Base-by-base conservation (phyloP, 2,329 filamentous ascomycete genomes). In the Xylariaceae sp. region DNA sequence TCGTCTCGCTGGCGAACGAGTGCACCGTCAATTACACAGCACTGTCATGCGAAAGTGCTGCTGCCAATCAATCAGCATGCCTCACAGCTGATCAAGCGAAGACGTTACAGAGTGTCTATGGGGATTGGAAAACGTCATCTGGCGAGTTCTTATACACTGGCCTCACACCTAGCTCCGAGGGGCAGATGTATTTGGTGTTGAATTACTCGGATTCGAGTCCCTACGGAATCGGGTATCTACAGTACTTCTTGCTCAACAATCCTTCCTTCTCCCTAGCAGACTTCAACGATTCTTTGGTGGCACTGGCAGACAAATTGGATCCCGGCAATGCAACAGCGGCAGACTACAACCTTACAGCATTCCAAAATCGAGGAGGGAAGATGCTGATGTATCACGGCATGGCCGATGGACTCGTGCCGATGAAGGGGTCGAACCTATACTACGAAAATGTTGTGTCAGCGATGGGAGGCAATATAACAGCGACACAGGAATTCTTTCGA, bases 401-500 rank as follows among this genome's bases (percentile, higher is more conserved):
- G 7, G 59, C 64, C 1, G 71, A 74, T 48, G 67, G 60, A 4
- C 57, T 71, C 4, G 67, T 75, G 44, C 65, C 69, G 1, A 61
- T 62, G 37, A 55, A 60, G n/a, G 63, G 63, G 17, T 59, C 61
- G 4, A 51, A 61, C n/a, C 37, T 63, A 32, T 69, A 66, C 45
- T 69, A 68, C 52, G 52, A 64, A 29, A 53, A 51, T 19, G 57
- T 59, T 8, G 51, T 57, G 16, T 7, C 52, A 3, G 47, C 51
- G 6, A 65, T 62, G 58, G 58, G 56, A 2, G 56, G 61, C 3
- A 53, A 60, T 12, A 39, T 60, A 27, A 54, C 55, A 12, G 48
- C 42, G 7, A 69, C 73, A 17, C 74, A 71, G 2, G 68, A 73
- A 8, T 75, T 75, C 57, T 82, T 76, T 59, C 61, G 66, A 0